These are phyloP conservation scores for Mortierella sp. DNA, from an alignment of 371 early-diverging fungal species.

Conservation along the genomic window DNA sequence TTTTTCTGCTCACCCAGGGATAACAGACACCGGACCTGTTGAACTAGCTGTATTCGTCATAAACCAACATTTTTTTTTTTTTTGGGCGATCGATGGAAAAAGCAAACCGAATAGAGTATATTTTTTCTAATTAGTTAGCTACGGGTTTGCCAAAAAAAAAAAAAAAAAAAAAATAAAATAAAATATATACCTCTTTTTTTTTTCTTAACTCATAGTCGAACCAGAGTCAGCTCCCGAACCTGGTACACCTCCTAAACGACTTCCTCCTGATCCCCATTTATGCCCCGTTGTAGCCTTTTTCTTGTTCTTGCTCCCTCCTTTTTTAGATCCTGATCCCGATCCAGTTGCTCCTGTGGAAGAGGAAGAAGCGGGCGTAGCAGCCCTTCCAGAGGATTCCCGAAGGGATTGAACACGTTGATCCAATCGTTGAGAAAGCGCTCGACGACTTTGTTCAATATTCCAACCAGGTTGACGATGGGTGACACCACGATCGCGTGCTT, in stretches of 20 bases:
- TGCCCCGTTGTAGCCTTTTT: constrained; percentile 15
- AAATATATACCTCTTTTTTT: no score
- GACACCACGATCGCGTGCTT: constrained; percentile 31
- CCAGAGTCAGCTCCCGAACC: constrained; percentile 20
- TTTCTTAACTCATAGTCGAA: background rate
- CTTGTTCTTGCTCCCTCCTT: constrained; percentile 14
- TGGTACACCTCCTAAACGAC: constrained; percentile 31
- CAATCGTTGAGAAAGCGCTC: constrained; percentile 28
- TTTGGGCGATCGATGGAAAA: no score
- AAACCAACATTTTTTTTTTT: no score
- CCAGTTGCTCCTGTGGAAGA: constrained; percentile 11
- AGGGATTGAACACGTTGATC: constrained; percentile 32
- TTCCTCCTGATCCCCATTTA: constrained; percentile 33
- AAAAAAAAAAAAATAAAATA: no score
- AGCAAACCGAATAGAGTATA: no score
- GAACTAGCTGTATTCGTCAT: no score
- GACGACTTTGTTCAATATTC: constrained; percentile 29
- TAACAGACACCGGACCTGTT: no score
- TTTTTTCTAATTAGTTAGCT: no score
- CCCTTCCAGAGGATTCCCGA: constrained; percentile 26
- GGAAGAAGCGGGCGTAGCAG: background rate
- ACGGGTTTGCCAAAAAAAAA: no score
- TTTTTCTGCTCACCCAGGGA: no score
- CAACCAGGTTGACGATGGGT: constrained; percentile 42
- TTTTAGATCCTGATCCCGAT: background rate